Evolutionary conservation across 1,284 basidiomycete genomes (phyloP), one percentile per base, ranked within the genome.

Genomic region (Pascua guehoae): DNA sequence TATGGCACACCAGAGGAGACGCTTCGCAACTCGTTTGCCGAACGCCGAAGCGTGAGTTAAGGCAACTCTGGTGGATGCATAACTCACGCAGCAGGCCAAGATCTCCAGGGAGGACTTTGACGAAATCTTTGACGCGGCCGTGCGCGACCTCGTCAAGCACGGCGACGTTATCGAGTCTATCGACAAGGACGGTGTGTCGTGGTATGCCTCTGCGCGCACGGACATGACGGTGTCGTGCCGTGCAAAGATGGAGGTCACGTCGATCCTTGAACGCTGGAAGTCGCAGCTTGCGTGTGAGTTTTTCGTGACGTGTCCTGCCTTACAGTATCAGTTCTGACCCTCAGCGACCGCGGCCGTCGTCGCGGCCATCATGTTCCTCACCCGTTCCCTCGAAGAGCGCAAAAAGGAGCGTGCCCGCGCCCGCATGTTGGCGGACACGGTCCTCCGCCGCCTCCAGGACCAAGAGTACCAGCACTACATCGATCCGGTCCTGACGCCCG

Each of bases 81-180:
- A 54, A 55, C 53, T 58, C 49, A 62, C 55, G 16, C 44, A 49
- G 32, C 51, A 73, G 68, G 65, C 67, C 10, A 66, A 67, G 49
- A 64, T 73, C 52, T 60, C 62, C 14, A 55, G 52, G 36, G 71
- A 73, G 51, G 62, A 68, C 48, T 76, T 73, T 49, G 65, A 72
- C 45, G 71, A 74, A 51, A 63, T 73, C 47, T 76, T 72, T 46
- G 67, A 73, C 62, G 86, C 89, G 67, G 93, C 93, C 15, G 81
- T 97, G 57, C 83, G 86, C 63, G 88, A 96, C 69, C 79, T 96
- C 52, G 81, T 86, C 41, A 81, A 86, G 67, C 91, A 88, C 82
- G 88, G 87, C 54, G 88, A 88, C 47, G 82, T 93, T n/a, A 79
- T 89, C 61, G 81, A 86, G 61, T 84, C 82, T 46, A 84, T 86